These are phyloP conservation scores for Coleophoma eucalyptorum DNA, from an alignment of 2,329 filamentous ascomycete species.

Conservation along the genomic window DNA sequence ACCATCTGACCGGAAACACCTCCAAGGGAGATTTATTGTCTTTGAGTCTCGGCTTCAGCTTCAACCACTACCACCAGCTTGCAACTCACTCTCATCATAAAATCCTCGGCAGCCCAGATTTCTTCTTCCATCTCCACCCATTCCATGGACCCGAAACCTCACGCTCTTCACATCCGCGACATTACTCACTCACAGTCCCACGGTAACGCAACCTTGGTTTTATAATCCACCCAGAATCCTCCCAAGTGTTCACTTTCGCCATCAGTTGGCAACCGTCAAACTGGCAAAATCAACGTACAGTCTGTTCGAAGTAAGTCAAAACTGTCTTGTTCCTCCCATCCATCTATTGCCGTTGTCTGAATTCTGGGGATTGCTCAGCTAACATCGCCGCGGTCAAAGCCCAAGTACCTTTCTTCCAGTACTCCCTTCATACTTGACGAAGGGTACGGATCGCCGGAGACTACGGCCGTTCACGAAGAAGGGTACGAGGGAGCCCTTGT, in stretches of 20 bases:
- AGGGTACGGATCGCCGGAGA: constrained; percentile 28
- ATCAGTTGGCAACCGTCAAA: constrained; percentile 22
- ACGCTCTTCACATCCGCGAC: not conserved
- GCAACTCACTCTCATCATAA: not conserved
- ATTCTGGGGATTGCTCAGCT: constrained; percentile 8
- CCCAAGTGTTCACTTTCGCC: not conserved
- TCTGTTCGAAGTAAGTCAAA: constrained; percentile 25
- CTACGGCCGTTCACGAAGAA: constrained; percentile 29
- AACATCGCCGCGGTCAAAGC: constrained; percentile 16
- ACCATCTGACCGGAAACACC: not conserved
- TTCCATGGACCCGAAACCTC: constrained; percentile 10
- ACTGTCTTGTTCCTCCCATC: not conserved
- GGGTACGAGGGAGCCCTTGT: constrained; percentile 29
- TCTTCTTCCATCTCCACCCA: not conserved
- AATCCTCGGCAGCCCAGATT: not conserved
- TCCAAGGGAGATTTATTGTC: not conserved
- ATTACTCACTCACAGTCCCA: not conserved
- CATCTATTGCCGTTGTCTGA: not conserved
- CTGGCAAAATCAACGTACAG: constrained; percentile 29
- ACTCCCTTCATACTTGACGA: constrained; percentile 30
- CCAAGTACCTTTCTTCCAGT: constrained; percentile 20
- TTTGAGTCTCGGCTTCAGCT: not conserved
- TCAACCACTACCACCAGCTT: no score
- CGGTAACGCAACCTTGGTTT: not conserved
- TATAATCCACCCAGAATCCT: not conserved